Percentiles rank a stretch among this genome's conserved stretches.
These are phyloP conservation scores for Phytophthora pini DNA, from an alignment of 352 stramenopile species.

Conservation along the genomic window DNA sequence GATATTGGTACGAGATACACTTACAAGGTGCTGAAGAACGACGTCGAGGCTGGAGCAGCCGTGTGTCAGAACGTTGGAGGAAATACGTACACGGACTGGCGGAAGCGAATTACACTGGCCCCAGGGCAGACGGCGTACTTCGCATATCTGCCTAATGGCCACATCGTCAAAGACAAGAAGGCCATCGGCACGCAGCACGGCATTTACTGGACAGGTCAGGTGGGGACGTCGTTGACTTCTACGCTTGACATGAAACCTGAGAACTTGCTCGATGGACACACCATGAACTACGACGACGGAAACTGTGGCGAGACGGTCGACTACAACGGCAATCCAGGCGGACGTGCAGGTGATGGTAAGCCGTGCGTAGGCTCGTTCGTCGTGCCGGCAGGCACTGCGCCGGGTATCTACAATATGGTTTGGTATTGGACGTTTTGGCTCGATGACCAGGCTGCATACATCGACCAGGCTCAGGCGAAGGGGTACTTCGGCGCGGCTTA, in stretches of 20 bases:
- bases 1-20: conserved; percentile 66
- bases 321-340: conserved; percentile 45
- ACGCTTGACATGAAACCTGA: conserved; percentile 59
- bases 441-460: conserved; percentile 49
- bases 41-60: conserved; percentile 50
- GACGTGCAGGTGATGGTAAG: conserved; percentile 63
- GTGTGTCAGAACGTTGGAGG: conserved; percentile 57
- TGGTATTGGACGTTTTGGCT: conserved; percentile 82
- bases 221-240: conserved; percentile 39
- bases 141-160: conserved; percentile 63
- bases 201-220: conserved; percentile 68
- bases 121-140: conserved; percentile 54
- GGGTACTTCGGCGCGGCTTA: conserved; percentile 76
- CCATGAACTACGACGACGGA: conserved; percentile 60
- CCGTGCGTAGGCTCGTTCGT: conserved; percentile 65
- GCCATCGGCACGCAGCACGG: conserved; percentile 62
- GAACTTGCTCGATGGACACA: conserved; percentile 54
- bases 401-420: conserved; percentile 70
- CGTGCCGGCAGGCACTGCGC: conserved; percentile 46
- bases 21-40: conserved; percentile 76
- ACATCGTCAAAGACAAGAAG: conserved; percentile 78
- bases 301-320: conserved; percentile 69
- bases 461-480: conserved; percentile 53
- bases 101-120: conserved; percentile 51
- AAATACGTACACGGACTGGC: conserved; percentile 68